These are phyloP conservation scores for Mentha longifolia DNA, from an alignment of 257 asterid genomes.

Conservation along the genomic window DNA sequence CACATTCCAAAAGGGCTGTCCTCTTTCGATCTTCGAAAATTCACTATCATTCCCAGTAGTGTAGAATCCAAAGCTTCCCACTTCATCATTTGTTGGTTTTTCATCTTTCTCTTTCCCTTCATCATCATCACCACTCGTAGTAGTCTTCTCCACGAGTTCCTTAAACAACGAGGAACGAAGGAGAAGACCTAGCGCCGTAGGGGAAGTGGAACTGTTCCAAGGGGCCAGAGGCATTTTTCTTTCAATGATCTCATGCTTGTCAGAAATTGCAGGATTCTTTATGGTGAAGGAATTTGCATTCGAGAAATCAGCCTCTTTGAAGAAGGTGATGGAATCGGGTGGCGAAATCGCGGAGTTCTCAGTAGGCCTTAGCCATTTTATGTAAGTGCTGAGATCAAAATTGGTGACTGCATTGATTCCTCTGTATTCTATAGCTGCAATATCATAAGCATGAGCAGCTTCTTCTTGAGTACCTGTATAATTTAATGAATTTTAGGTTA, in stretches of 20 bases:
- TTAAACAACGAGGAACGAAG: constrained; percentile 71
- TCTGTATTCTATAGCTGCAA: constrained; percentile 79
- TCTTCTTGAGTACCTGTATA: constrained; percentile 87
- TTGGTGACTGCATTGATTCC: constrained; percentile 74
- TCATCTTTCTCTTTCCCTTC: constrained; percentile 26
- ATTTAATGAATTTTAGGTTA: not conserved
- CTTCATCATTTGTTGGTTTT: not conserved
- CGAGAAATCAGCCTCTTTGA: constrained; percentile 36
- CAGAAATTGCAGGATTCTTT: constrained; percentile 43
- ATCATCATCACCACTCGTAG: not conserved
- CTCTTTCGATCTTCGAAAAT: no score
- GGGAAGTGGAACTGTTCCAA: constrained; percentile 47
- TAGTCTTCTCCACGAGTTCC: constrained; percentile 62
- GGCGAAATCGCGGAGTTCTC: constrained; percentile 30
- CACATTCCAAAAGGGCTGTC: no score
- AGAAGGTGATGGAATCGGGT: constrained; percentile 21
- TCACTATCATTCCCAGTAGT: constrained; percentile 10
- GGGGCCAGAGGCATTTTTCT: constrained; percentile 65
- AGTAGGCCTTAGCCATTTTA: constrained; percentile 61
- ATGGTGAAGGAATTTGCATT: constrained; percentile 35
- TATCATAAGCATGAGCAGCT: constrained; percentile 74
- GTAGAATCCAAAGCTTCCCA: constrained; percentile 36
- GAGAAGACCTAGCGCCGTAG: constrained; percentile 72
- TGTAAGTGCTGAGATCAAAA: constrained; percentile 64
- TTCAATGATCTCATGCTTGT: constrained; percentile 62